Evolutionary conservation across 1,284 basidiomycete genomes (phyloP).

Genomic region (Trichosporon sp.): DNA sequence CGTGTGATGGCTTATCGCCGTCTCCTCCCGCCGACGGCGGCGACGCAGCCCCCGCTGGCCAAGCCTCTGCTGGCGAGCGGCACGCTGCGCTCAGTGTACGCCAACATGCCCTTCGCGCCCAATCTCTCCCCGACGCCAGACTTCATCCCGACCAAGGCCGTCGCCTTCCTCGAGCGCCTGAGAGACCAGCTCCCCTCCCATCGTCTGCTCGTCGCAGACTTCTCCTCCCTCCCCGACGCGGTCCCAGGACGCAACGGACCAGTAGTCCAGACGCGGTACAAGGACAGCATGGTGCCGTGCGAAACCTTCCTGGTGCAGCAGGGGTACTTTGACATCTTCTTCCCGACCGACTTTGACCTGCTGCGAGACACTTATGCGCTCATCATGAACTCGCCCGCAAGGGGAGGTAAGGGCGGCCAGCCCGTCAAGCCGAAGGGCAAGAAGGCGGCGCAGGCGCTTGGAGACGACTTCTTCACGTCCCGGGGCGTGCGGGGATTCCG

Average conservation of each 20-base stretch:
- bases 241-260: slow-evolving; percentile 81
- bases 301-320: slow-evolving; percentile 86
- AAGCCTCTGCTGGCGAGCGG: slow-evolving; percentile 36
- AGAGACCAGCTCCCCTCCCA: slow-evolving; percentile 82
- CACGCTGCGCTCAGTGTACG: slow-evolving; percentile 59
- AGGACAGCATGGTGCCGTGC: slow-evolving; percentile 78
- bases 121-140: slow-evolving; percentile 79
- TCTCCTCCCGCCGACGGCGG: slow-evolving; percentile 55
- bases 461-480: slow-evolving; percentile 27
- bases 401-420: slow-evolving; percentile 7
- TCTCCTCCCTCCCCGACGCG: slow-evolving; percentile 78
- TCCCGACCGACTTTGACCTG: slow-evolving; percentile 85
- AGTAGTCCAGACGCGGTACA: slow-evolving; percentile 90
- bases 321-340: slow-evolving; percentile 98
- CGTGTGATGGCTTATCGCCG: slow-evolving; percentile 58
- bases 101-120: slow-evolving; percentile 74
- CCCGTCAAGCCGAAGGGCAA: slow-evolving; percentile 6
- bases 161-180: slow-evolving; percentile 78
- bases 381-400: slow-evolving; percentile 54
- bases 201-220: slow-evolving; percentile 87
- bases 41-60: slow-evolving; percentile 32
- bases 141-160: slow-evolving; percentile 87
- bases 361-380: slow-evolving; percentile 83
- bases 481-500: slow-evolving; percentile 37
- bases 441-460: slow-evolving; percentile 5